phyloP scores from a whole-genome alignment of 345 rosid species.

The Aquilaria malaccensis region DNA sequence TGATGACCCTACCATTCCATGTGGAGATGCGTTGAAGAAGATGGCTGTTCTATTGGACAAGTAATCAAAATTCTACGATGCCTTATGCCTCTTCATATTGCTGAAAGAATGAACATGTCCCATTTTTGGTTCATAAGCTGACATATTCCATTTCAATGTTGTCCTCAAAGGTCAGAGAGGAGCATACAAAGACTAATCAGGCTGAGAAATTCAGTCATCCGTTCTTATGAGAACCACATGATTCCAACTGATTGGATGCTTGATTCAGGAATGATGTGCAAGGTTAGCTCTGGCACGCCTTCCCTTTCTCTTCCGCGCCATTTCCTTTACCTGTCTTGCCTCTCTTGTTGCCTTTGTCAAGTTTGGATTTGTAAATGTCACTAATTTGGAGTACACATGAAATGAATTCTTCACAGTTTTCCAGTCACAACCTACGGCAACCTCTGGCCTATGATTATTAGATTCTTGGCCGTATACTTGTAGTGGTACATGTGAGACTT shows the following conservation, averaged over 20 bases:
- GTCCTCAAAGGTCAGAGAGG: slow-evolving; percentile 51
- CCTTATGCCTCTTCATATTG: slow-evolving; percentile 6
- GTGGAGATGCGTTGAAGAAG: slow-evolving; percentile 67
- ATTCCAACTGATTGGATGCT: slow-evolving; percentile 91
- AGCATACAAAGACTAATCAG: slow-evolving; percentile 54
- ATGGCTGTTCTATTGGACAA: slow-evolving; percentile 71
- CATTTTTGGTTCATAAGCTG: slow-evolving; percentile 2
- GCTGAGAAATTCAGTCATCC: slow-evolving; percentile 50
- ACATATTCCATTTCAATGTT: slow-evolving; percentile 8
- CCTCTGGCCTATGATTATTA: no score
- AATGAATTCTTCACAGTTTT: no score
- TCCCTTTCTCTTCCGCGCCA: background rate
- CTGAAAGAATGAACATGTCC: background rate
- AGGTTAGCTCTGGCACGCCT: slow-evolving; percentile 24
- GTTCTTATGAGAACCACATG: slow-evolving; percentile 50
- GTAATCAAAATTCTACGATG: slow-evolving; percentile 24
- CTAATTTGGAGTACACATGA: no score
- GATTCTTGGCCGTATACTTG: no score
- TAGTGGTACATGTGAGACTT: no score
- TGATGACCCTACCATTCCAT: slow-evolving; percentile 47
- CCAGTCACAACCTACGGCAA: no score
- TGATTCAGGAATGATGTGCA: slow-evolving; percentile 63
- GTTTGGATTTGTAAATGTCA: no score
- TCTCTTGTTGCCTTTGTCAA: no score
- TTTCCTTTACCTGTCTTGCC: background rate